Base-by-base conservation (phyloP, 2,329 filamentous ascomycete species). In the Arthrinium phaeospermum region DNA sequence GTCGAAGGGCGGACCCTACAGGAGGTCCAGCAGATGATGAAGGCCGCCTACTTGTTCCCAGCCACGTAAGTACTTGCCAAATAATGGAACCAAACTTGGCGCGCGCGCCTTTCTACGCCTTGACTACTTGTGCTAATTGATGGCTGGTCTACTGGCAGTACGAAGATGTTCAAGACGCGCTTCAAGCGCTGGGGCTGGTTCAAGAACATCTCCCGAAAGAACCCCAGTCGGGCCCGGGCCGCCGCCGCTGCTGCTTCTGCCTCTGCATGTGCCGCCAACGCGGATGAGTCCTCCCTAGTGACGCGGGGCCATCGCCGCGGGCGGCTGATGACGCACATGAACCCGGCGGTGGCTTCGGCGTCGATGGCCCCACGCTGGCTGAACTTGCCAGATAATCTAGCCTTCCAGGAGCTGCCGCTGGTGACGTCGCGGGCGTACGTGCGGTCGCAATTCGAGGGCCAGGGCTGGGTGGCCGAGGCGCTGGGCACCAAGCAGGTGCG, bases 101-200 rank as follows among this genome's bases (percentile, higher is more conserved):
- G 24, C 24, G 10, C 4, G 12, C 6, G 37, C 8, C 10, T 7
- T 41, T 41, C 24, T 30, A 53, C 24, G 14, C 14, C 24, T 16
- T 27, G 1, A 10, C 37, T 2, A 10, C 5, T 10, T 8, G n/a
- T 64, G 22, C 57, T 64, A 41, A 64, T 41, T n/a, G n/a, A 37
- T 41, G 37, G 10, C 10, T 41, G 19, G 10, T 22, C 34, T 64
- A 13, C 19, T 41, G 7, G 24, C n/a, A 64, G 57, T 13, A 64
- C 57, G 19, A 64, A 64, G 34, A 64, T 64, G 57, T 64, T 64
- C 57, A 64, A 64, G 30, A 64, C 57, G 22, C 57, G 57, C 57
- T 64, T 64, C 57, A 64, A 64, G 57, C 57, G 57, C 34, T 64
- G 57, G 57, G 57, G 57, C 22, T 64, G 57, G 57, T 37, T 64